These are phyloP conservation scores for Thecaphora thlaspeos DNA, from an alignment of 1,284 basidiomycete genomes.

Conservation along the genomic window DNA sequence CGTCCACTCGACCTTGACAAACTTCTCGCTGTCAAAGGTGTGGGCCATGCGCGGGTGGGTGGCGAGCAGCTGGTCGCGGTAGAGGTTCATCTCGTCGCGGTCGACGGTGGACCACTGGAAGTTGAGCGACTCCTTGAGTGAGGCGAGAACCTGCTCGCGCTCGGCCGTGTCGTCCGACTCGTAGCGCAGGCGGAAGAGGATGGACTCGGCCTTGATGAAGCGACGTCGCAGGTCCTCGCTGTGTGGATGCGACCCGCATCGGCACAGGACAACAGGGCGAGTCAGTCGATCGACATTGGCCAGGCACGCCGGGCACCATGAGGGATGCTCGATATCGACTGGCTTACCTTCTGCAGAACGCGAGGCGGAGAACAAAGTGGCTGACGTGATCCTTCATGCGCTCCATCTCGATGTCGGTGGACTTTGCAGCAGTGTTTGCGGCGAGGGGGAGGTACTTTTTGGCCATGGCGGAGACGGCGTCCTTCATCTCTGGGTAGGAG, in stretches of 20 bases:
- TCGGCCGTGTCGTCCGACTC: slow-evolving; percentile 70
- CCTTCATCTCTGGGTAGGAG: slow-evolving; percentile 72
- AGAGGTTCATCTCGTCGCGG: slow-evolving; percentile 64
- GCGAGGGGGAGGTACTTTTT: slow-evolving; percentile 73
- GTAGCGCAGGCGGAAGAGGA: slow-evolving; percentile 80
- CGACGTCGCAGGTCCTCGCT: slow-evolving; percentile 85
- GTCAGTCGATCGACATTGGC: too few species aligned
- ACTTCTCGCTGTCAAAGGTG: slow-evolving; percentile 64
- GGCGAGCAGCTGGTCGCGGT: slow-evolving; percentile 63
- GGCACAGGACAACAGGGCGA: too few species aligned
- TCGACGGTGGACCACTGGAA: slow-evolving; percentile 77
- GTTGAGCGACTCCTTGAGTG: slow-evolving; percentile 68
- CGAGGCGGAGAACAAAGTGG: slow-evolving; percentile 90
- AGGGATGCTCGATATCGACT: too few species aligned
- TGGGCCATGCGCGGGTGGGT: slow-evolving; percentile 43
- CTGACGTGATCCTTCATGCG: slow-evolving; percentile 83
- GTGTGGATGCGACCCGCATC: too few species aligned
- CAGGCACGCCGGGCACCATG: too few species aligned
- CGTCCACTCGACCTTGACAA: slow-evolving; percentile 80
- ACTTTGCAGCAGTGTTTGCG: slow-evolving; percentile 63
- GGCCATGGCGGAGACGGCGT: slow-evolving; percentile 66
- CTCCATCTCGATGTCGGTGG: slow-evolving; percentile 64
- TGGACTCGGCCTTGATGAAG: slow-evolving; percentile 85
- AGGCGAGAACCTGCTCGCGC: slow-evolving; percentile 71
- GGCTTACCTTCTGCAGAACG: slow-evolving; percentile 89